These are phyloP conservation scores for Prunus mira DNA, from an alignment of 306 rosid species.

Conservation along the genomic window DNA sequence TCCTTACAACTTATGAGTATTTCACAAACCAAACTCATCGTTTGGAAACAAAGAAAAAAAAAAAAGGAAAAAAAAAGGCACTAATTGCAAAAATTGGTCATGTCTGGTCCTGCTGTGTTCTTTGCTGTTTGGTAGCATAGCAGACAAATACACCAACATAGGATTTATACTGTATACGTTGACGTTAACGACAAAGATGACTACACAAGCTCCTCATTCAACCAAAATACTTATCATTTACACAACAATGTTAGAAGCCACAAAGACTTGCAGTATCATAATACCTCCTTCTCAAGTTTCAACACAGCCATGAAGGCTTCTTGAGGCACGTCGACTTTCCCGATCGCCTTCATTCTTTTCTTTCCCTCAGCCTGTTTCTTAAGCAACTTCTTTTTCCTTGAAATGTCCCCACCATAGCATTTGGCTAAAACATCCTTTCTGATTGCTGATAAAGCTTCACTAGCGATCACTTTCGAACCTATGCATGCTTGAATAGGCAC, in stretches of 20 bases:
- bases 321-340: constrained; percentile 93
- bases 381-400: constrained; percentile 88
- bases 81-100: too few relatives aligned
- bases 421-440: constrained; percentile 92
- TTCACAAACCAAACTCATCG: background rate
- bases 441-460: constrained; percentile 88
- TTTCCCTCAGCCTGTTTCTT: constrained; percentile 97
- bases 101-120: background rate
- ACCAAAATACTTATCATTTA: background rate
- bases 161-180: too few relatives aligned
- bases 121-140: background rate
- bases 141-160: too few relatives aligned
- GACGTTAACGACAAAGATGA: background rate
- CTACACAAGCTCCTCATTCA: background rate
- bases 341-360: constrained; percentile 92
- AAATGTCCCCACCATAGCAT: constrained; percentile 91
- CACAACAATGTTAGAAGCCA: constrained; percentile 13
- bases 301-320: constrained; percentile 98
- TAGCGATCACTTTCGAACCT: constrained; percentile 82
- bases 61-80: too few relatives aligned
- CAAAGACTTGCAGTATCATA: constrained; percentile 33
- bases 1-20: too few relatives aligned
- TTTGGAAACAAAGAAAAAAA: background rate
- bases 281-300: constrained; percentile 91
- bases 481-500: constrained; percentile 95